phyloP scores from a whole-genome alignment of 2,329 filamentous ascomycete species.

The Neospermospora avenae region DNA sequence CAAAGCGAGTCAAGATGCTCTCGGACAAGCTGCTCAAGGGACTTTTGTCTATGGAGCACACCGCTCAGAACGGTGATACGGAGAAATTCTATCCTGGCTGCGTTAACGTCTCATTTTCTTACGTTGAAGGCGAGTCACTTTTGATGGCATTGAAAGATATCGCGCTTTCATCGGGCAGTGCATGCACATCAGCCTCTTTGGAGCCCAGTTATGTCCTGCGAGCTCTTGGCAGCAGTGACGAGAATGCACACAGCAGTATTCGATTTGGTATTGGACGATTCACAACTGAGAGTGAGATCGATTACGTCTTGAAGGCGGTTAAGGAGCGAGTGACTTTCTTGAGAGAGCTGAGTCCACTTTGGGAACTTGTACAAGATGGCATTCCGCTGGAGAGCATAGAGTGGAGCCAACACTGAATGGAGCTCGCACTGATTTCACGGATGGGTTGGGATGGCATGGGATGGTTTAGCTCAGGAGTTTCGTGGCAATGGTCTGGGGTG shows the following conservation, averaged over 20 bases:
- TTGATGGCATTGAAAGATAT: constrained; percentile 99
- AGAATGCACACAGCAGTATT: constrained; percentile 97
- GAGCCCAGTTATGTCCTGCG: constrained; percentile 96
- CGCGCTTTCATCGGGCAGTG: constrained; percentile 91
- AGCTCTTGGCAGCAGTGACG: constrained; percentile 91
- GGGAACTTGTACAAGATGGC: constrained; percentile 97
- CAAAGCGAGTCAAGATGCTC: constrained; percentile 75
- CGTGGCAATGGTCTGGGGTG: constrained; percentile 2
- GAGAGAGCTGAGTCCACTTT: constrained; percentile 89
- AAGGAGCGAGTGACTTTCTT: constrained; percentile 87
- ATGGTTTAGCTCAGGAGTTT: constrained; percentile 8
- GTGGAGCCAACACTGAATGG: constrained; percentile 85
- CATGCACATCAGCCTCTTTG: constrained; percentile 93
- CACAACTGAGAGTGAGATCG: constrained; percentile 91
- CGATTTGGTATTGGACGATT: constrained; percentile 96
- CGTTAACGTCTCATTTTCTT: constrained; percentile 97
- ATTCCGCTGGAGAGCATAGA: constrained; percentile 94
- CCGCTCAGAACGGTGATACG: constrained; percentile 81
- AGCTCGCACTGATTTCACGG: not conserved
- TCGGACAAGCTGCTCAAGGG: constrained; percentile 82
- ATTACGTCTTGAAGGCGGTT: constrained; percentile 95
- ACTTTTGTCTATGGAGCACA: constrained; percentile 87
- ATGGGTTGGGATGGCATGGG: not conserved
- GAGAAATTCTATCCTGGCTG: constrained; percentile 89
- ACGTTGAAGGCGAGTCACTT: constrained; percentile 95